Evolutionary conservation across 2,329 filamentous ascomycete genomes (phyloP).

Genomic region (Falciphora oryzae): DNA sequence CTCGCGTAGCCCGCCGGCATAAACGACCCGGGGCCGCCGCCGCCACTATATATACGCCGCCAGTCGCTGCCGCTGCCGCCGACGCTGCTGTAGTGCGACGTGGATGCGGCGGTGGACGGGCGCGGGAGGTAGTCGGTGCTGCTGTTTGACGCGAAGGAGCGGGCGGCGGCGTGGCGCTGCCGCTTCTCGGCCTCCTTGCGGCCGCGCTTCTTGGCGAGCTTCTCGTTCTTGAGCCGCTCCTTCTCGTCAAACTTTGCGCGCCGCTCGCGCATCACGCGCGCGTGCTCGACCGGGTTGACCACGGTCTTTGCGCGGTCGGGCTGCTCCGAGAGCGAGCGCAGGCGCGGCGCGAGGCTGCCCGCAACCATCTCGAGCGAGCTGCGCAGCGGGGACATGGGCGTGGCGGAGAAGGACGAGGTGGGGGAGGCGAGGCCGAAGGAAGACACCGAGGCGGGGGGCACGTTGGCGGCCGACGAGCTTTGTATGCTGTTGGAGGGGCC

Average conservation of each 20-base stretch:
- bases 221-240: conserved; percentile 56
- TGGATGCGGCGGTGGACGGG: conserved; percentile 9
- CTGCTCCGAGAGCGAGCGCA: conserved; percentile 52
- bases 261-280: conserved; percentile 52
- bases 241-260: conserved; percentile 59
- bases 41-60: too few relatives aligned
- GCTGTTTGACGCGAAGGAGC: conserved; percentile 12
- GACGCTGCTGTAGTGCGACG: conserved; percentile 10
- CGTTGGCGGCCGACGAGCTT: too few relatives aligned
- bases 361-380: conserved; percentile 45
- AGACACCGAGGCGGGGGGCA: too few relatives aligned
- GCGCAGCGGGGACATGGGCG: conserved; percentile 47
- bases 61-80: conserved; percentile 16
- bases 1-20: too few relatives aligned
- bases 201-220: conserved; percentile 53
- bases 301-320: background rate
- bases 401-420: conserved; percentile 24
- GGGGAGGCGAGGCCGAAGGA: conserved; percentile 16
- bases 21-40: too few relatives aligned
- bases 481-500: too few relatives aligned
- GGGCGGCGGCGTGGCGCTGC: conserved; percentile 36
- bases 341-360: conserved; percentile 43
- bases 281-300: conserved; percentile 44
- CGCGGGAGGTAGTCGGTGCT: conserved; percentile 17
- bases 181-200: conserved; percentile 50